These are phyloP conservation scores for Taphrina sp. DNA, from an alignment of 1,139 yeast genomes.

Conservation along the genomic window DNA sequence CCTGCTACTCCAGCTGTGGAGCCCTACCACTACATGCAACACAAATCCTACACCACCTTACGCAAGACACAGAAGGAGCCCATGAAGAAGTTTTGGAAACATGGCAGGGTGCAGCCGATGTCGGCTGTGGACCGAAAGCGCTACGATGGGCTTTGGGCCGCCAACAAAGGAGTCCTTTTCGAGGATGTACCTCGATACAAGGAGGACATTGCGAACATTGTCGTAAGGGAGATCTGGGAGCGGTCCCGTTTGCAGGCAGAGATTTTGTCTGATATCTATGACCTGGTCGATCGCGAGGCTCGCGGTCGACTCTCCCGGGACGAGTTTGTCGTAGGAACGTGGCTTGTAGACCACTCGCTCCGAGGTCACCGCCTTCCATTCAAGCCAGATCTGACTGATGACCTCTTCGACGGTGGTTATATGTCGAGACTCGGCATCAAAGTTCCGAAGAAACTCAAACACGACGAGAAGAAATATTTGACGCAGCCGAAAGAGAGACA, in stretches of 20 bases:
- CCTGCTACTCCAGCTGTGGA: constrained; percentile 22
- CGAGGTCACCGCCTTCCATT: constrained; percentile 86
- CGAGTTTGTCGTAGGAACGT: constrained; percentile 88
- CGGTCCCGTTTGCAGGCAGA: constrained; percentile 69
- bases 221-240: constrained; percentile 75
- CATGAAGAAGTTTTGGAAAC: constrained; percentile 16
- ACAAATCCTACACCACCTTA: constrained; percentile 13
- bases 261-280: constrained; percentile 69
- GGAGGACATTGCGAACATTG: constrained; percentile 45
- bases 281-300: constrained; percentile 69
- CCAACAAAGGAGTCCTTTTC: constrained; percentile 52
- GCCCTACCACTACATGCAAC: constrained; percentile 24
- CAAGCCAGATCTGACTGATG: constrained; percentile 42
- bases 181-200: constrained; percentile 38
- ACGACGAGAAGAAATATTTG: constrained; percentile 24
- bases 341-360: constrained; percentile 93
- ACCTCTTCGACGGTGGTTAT: constrained; percentile 20
- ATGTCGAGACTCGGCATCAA: constrained; percentile 26
- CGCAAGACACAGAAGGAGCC: constrained; percentile 13
- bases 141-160: constrained; percentile 90
- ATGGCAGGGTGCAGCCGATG: constrained; percentile 41
- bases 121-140: constrained; percentile 74
- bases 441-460: constrained; percentile 23
- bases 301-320: constrained; percentile 77
- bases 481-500: constrained; percentile 6